Conservation (phyloP, 2,329 filamentous ascomycete species). For the Byssoonygena ceratinophila region DNA sequence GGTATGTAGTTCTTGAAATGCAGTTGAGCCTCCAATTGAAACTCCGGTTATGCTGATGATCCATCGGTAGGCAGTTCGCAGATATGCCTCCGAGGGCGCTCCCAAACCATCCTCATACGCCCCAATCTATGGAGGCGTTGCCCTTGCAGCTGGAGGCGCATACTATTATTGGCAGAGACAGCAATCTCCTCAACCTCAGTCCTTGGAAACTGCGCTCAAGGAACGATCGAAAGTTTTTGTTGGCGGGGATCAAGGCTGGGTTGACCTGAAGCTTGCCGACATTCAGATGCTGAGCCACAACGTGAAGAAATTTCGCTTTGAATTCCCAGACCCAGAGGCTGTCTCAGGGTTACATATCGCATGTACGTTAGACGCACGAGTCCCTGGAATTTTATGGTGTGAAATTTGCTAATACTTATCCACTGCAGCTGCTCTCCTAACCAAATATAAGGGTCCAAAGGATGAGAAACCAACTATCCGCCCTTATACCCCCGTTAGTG, state of each 20-base stretch:
- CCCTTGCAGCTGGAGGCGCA: constrained; percentile 44
- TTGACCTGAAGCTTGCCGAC: constrained; percentile 67
- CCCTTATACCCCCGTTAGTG: constrained; percentile 85
- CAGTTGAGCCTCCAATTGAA: neutral
- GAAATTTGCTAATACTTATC: constrained; percentile 2
- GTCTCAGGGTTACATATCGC: constrained; percentile 73
- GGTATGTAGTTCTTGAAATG: constrained; percentile 38
- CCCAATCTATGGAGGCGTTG: constrained; percentile 44
- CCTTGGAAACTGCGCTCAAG: constrained; percentile 25
- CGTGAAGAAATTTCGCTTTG: constrained; percentile 85
- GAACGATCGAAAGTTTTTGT: constrained; percentile 51
- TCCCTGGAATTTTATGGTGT: neutral
- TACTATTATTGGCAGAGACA: constrained; percentile 41
- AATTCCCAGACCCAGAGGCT: constrained; percentile 70
- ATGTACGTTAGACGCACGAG: constrained; percentile 41
- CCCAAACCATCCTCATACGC: constrained; percentile 41
- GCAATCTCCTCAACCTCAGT: constrained; percentile 22
- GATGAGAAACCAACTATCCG: constrained; percentile 77
- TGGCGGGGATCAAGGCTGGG: constrained; percentile 81
- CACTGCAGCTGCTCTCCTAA: constrained; percentile 59
- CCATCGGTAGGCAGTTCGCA: constrained; percentile 47
- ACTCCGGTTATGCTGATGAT: neutral
- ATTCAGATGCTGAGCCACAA: constrained; percentile 82
- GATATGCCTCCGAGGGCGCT: constrained; percentile 56
- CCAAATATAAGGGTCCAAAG: constrained; percentile 78